These are phyloP conservation scores for Corrigiola litoralis DNA, from an alignment of 179 eudicot species.

Conservation along the genomic window DNA sequence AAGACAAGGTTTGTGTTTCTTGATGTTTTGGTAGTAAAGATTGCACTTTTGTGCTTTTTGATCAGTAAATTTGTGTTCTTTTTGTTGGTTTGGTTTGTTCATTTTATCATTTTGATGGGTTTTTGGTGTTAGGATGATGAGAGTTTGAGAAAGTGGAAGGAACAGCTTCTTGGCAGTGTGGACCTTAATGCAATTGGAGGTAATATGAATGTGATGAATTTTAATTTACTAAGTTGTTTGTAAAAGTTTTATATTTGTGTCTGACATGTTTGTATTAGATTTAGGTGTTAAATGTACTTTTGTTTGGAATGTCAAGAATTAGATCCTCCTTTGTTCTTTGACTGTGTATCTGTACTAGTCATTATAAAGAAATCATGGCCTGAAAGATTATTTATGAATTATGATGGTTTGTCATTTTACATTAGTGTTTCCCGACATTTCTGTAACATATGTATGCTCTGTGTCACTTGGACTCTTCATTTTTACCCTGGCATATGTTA, in stretches of 20 bases:
- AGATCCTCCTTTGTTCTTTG: not conserved
- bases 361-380: too few relatives aligned
- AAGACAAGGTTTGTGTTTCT: slow-evolving; percentile 64
- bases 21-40: slow-evolving; percentile 2
- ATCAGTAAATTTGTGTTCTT: slow-evolving; percentile 2
- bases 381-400: not conserved
- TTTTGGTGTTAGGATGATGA: slow-evolving; percentile 68
- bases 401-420: not conserved
- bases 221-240: too few relatives aligned
- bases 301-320: not conserved
- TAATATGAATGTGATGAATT: slow-evolving; percentile 15
- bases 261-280: not conserved
- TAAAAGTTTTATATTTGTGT: not conserved
- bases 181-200: slow-evolving; percentile 87
- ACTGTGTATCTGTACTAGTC: slow-evolving; percentile 2
- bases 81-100: not conserved
- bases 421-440: not conserved
- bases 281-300: not conserved
- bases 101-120: not conserved
- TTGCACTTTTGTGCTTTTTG: not conserved
- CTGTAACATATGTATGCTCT: not conserved
- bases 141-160: slow-evolving; percentile 97
- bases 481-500: not conserved
- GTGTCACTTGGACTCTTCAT: not conserved
- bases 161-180: slow-evolving; percentile 83